Percentiles rank a stretch among this genome's conserved stretches.
These are phyloP conservation scores for Vachellia collinsii DNA, from an alignment of 306 rosid species.

Conservation along the genomic window DNA sequence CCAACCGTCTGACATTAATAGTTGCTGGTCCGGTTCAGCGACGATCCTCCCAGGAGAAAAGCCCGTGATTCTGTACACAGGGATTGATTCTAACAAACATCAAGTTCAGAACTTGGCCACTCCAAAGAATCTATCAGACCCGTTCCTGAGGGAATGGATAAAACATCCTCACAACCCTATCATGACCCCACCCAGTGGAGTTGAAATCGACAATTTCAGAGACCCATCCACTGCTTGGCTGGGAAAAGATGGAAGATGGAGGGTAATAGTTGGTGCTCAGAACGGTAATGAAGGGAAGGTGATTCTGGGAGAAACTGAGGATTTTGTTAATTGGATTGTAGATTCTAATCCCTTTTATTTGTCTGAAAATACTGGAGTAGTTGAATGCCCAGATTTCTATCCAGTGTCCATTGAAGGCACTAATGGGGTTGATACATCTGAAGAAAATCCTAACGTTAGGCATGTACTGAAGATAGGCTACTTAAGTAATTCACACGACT, in stretches of 20 bases:
- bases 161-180: slow-evolving; percentile 56
- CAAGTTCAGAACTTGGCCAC: slow-evolving; percentile 54
- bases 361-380: slow-evolving; percentile 43
- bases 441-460: slow-evolving; percentile 29
- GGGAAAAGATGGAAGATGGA: slow-evolving; percentile 50
- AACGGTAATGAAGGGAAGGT: slow-evolving; percentile 48
- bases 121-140: slow-evolving; percentile 53
- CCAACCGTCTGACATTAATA: slow-evolving; percentile 45
- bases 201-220: slow-evolving; percentile 45
- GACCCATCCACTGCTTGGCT: slow-evolving; percentile 71
- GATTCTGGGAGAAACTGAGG: slow-evolving; percentile 49
- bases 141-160: slow-evolving; percentile 54
- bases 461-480: slow-evolving; percentile 63
- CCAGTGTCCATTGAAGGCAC: slow-evolving; percentile 45
- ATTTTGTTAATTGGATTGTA: slow-evolving; percentile 49
- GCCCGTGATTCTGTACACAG: slow-evolving; percentile 55
- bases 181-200: slow-evolving; percentile 40
- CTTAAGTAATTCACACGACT: slow-evolving; percentile 25
- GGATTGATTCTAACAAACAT: slow-evolving; percentile 34
- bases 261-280: slow-evolving; percentile 49
- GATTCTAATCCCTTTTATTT: slow-evolving; percentile 39
- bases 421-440: slow-evolving; percentile 56
- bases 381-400: slow-evolving; percentile 64
- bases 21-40: slow-evolving; percentile 66
- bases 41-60: slow-evolving; percentile 44